Base-by-base conservation (phyloP, 2,329 filamentous ascomycete species). In the Aspergillus piperis region DNA sequence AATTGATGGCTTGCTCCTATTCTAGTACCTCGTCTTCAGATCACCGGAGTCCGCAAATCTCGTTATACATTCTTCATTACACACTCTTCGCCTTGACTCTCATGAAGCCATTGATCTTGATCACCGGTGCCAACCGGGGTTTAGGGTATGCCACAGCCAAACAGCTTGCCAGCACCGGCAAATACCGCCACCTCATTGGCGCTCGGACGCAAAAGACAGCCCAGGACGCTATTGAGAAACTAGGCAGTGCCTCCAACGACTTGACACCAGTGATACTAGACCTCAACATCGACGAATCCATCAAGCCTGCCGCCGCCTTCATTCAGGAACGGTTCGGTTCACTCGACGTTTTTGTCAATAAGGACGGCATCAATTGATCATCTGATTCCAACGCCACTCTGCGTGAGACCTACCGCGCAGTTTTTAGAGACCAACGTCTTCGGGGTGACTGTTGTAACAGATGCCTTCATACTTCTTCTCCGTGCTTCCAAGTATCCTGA, bases 391-490 rank as follows among this genome's bases (percentile, higher is more conserved):
- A 55, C 21, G 27, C 51, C 13, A 55, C 51, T 2, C 57, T 59
- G 21, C 57, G 57, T 4, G 51, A 59, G 5, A 23, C 25, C 32
- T 36, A 30, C 11, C 57, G 51, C 30, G 57, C 51, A 5, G 57
- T 59, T 1, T 59, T 59, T 59, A 7, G 57, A 59, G 32, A 49
- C 50, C 7, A 59, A 59, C 15, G 51, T 59, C 17, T 59, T 59
- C 23, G 42, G 57, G 8, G 42, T 50, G 15, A 51, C 25, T 3
- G 30, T 59, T 5, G 41, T 59, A 42, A 36, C 21, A 3, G 42
- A 49, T 11, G 49, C 49, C 17, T 62, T 62, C 3, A 21, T 62
- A 8, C 57, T 52, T 13, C 52, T 62, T 1, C 32, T 62, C 3
- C 57, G 57, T 21, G 51, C 51, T 3, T 62, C 57, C 1, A 44